Base-by-base conservation (phyloP, 2,329 filamentous ascomycete genomes). In the Pseudopithomyces maydicus region DNA sequence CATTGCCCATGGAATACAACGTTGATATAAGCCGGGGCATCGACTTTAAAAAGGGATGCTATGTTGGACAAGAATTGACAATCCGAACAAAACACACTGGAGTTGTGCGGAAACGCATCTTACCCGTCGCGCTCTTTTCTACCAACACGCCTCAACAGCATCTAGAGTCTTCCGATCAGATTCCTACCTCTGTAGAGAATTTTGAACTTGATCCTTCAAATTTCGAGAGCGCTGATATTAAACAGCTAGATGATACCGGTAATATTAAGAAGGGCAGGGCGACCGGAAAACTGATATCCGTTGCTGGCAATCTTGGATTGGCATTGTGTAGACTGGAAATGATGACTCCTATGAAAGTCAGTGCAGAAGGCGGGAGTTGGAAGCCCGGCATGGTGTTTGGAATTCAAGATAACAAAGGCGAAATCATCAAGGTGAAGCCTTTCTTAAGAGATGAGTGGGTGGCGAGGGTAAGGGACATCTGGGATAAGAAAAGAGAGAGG, bases 1-100 rank as follows among this genome's bases (percentile, higher is more conserved):
- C 92, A 0, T 81, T 99, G 53, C 94, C 95, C 1, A 88, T 93
- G 75, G 94, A 98, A 77, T 89, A 84, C 71, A 97, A 97, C 74
- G 84, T 98, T 73, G 95, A 99, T 76, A 79, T 91, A 57, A 91
- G 91, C 83, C 84, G 85, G 46, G 95, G 87, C 23, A 89, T 99
- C 64, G 91, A 97, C 77, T 99, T 95, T 79, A 87, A 87, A 71
- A 99, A 99, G 79, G 95, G 95, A 7, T 99, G 95, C 78, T 99
- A 99, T 76, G 87, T 98, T 7, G 95, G 95, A 0, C 95, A 99
- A 78, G 95, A 99, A 76, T 84, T 99, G 62, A 98, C 95, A 1
- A 97, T 98, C 63, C 89, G 95, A 41, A 99, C 95, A 1, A 90
- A 93, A 74, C 95, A 99, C 77, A 93, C 90, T 12, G 95, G 95